These are phyloP conservation scores for Trichothecium roseum DNA, from an alignment of 2,329 filamentous ascomycete genomes.

Conservation along the genomic window DNA sequence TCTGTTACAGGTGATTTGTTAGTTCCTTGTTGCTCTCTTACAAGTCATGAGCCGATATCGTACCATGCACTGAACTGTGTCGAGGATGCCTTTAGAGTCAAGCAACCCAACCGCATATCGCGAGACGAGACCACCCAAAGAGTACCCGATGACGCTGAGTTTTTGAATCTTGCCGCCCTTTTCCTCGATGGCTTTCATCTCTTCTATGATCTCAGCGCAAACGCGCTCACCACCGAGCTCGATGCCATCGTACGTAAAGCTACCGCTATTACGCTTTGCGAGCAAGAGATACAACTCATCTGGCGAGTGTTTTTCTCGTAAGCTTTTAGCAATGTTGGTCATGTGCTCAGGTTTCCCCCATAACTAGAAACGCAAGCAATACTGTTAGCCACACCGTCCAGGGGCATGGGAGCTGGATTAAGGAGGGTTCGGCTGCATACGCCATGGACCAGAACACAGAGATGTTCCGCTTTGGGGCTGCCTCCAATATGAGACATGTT, in stretches of 20 bases:
- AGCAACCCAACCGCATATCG: constrained; percentile 81
- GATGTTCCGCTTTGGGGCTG: constrained; percentile 50
- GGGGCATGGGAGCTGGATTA: neutral
- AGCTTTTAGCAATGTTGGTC: constrained; percentile 52
- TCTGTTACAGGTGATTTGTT: constrained; percentile 33
- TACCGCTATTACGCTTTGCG: constrained; percentile 62
- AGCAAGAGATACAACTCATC: constrained; percentile 61
- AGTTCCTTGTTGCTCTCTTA: neutral
- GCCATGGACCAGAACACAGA: constrained; percentile 70
- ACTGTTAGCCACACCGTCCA: constrained; percentile 11
- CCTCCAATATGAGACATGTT: constrained; percentile 32
- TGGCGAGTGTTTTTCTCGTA: constrained; percentile 50
- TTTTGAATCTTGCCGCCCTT: constrained; percentile 65
- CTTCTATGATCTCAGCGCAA: constrained; percentile 56
- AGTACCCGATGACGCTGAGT: constrained; percentile 83
- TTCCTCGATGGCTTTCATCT: constrained; percentile 43
- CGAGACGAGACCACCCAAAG: constrained; percentile 75
- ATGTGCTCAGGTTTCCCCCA: constrained; percentile 76
- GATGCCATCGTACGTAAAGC: constrained; percentile 61
- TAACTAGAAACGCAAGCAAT: constrained; percentile 31
- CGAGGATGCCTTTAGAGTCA: constrained; percentile 69
- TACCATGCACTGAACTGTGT: constrained; percentile 69
- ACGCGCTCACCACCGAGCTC: constrained; percentile 58
- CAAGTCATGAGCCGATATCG: constrained; percentile 8
- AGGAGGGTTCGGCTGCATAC: constrained; percentile 32